Evolutionary conservation across 2,329 filamentous ascomycete genomes (phyloP).

Genomic region (Aspergillus tanneri): DNA sequence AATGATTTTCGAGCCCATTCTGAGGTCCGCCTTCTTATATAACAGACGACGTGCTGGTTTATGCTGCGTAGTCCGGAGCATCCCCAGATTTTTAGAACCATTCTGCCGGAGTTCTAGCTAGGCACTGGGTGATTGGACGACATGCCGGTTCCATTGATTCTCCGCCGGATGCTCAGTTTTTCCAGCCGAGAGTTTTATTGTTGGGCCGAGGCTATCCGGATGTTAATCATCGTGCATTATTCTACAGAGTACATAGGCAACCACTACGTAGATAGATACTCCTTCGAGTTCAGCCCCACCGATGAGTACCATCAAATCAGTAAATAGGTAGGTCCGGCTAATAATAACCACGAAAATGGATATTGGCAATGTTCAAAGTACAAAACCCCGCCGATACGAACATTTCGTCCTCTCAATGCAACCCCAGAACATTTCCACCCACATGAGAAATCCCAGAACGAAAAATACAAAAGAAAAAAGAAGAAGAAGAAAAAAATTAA

Average conservation of each 20-base stretch:
- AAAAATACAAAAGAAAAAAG: conserved; percentile 2
- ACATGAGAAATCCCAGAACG: conserved; percentile 7
- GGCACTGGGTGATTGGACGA: not conserved
- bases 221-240: not conserved
- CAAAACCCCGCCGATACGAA: conserved; percentile 18
- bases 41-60: conserved; percentile 38
- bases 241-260: not conserved
- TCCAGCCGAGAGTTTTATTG: not conserved
- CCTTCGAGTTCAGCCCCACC: no score
- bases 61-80: conserved; percentile 47
- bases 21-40: conserved; percentile 18
- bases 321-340: conserved; percentile 11
- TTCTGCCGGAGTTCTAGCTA: conserved; percentile 18
- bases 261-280: no score
- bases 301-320: no score
- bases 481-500: conserved; percentile 3
- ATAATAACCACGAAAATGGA: conserved; percentile 10
- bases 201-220: conserved; percentile 1
- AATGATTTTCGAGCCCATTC: conserved; percentile 3
- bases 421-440: conserved; percentile 13
- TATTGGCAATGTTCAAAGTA: not conserved
- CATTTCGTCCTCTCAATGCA: conserved; percentile 15
- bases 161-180: not conserved
- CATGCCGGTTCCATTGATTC: not conserved
- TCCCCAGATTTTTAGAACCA: conserved; percentile 21